Evolutionary conservation across 805 yeast genomes (phyloP), one percentile per base, ranked within the genome.

Genomic region (Spathaspora girioi): DNA sequence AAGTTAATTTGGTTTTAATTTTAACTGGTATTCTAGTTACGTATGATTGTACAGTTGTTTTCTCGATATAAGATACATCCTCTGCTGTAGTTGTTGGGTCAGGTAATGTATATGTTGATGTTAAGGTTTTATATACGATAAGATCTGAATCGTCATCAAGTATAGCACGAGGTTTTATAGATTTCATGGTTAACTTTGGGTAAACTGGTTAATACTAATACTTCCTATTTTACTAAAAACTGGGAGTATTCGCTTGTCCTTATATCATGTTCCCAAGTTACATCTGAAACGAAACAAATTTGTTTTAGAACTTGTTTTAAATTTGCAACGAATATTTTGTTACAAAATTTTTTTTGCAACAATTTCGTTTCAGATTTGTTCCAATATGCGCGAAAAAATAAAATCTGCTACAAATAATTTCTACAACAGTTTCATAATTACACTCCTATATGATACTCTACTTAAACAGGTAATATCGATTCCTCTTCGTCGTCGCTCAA

Each of bases 61-160:
- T 27, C 18, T 15, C 40, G 2, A 41, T 31, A 11, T 41, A 26
- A n/a, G 46, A 15, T 27, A 38, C 15, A 14, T 32, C 38, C 5
- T 27, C 27, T 31, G 32, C n/a, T 29, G 3, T 12, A 14, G 29
- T 47, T n/a, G 45, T 27, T 14, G 45, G 17, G 3, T 18, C 20
- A 29, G 48, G 45, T 45, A 41, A 43, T 9, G 54, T 52, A 15
- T 45, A 31, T 11, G 57, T 54, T 11, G 45, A 42, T 6, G 57
- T 56, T 23, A 44, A 23, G 17, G 56, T 56, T 7, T 54, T 38
- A 27, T 38, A 49, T 12, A 47, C 38, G 2, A 53, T 55, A 17
- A 51, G 49, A 38, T 48, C 53, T 26, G 38, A 38, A 17, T 26
- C 46, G 2, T 43, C 26, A 19, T 45, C 47, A 5, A 12, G n/a